Conservation (phyloP, 2,329 filamentous ascomycete genomes). For the Exophiala mesophila region DNA sequence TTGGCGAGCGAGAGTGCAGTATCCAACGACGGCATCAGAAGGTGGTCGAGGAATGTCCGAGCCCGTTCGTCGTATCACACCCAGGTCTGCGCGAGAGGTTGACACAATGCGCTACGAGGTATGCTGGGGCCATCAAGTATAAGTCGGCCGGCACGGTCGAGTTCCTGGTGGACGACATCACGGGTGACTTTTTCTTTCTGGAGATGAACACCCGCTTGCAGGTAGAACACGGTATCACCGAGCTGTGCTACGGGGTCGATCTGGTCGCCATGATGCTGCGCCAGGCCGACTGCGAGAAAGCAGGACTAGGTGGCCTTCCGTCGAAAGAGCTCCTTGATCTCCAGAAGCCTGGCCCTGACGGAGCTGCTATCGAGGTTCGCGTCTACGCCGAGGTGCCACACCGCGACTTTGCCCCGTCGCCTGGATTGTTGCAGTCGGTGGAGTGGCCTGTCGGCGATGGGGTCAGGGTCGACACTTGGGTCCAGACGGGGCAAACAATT, state of each 20-base stretch:
- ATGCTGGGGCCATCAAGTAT: constrained; percentile 57
- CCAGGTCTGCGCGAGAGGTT: constrained; percentile 60
- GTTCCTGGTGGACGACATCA: constrained; percentile 81
- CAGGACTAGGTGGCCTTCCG: constrained; percentile 43
- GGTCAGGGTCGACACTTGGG: constrained; percentile 60
- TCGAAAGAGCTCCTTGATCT: constrained; percentile 38
- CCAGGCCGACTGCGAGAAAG: constrained; percentile 49
- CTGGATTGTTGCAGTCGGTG: constrained; percentile 55
- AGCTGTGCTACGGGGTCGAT: constrained; percentile 52
- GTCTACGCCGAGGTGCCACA: constrained; percentile 57
- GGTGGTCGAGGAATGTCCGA: constrained; percentile 83
- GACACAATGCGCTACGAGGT: constrained; percentile 64
- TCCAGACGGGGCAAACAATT: constrained; percentile 53
- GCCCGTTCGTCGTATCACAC: constrained; percentile 56
- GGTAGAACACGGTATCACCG: constrained; percentile 56
- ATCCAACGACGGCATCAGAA: constrained; percentile 86
- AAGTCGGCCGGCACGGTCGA: constrained; percentile 87
- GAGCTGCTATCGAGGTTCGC: constrained; percentile 50
- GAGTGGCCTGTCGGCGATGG: constrained; percentile 47
- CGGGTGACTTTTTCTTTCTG: constrained; percentile 67
- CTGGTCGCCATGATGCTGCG: constrained; percentile 53
- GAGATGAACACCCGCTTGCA: constrained; percentile 58
- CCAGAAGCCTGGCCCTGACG: constrained; percentile 41
- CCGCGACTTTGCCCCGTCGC: constrained; percentile 54
- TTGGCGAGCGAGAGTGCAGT: constrained; percentile 84